A percentile compares a stretch with the other conserved stretches of the same genome.
Conservation (phyloP, 805 yeast genomes). For the Candida odintsovae region DNA sequence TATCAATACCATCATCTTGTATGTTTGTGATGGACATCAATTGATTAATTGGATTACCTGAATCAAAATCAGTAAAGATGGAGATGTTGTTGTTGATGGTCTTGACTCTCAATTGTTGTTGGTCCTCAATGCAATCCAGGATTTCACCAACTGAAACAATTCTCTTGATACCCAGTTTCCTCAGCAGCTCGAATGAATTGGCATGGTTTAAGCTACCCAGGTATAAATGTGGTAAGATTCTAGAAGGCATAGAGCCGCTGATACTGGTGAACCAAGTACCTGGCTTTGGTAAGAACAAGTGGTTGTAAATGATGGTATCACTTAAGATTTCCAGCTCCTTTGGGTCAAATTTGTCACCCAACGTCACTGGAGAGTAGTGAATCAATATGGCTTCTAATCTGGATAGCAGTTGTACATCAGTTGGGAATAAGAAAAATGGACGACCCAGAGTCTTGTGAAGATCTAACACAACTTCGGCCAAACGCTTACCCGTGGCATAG, state of each 20-base stretch:
- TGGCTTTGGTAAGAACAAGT: constrained; percentile 25
- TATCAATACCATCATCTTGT: constrained; percentile 89
- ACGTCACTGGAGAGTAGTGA: constrained; percentile 47
- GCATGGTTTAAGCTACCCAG: constrained; percentile 85
- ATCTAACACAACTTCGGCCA: constrained; percentile 61
- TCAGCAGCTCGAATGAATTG: constrained; percentile 55
- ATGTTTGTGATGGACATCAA: constrained; percentile 60
- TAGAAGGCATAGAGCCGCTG: constrained; percentile 75
- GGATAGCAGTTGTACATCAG: constrained; percentile 61
- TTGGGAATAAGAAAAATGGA: constrained; percentile 78
- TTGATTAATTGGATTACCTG: constrained; percentile 18
- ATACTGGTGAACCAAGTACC: constrained; percentile 25
- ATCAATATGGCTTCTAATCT: constrained; percentile 60
- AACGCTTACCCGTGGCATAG: constrained; percentile 52
- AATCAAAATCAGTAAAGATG: constrained; percentile 9
- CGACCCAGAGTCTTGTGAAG: constrained; percentile 61
- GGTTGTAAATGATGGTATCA: constrained; percentile 28
- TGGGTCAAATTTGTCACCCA: constrained; percentile 7
- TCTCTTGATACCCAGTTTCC: constrained; percentile 60
- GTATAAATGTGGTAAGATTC: constrained; percentile 76
- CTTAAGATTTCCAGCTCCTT: constrained; percentile 12
- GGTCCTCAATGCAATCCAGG: constrained; percentile 51
- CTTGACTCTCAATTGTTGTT: constrained; percentile 6
- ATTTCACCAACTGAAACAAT: constrained; percentile 85
- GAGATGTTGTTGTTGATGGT: constrained; percentile 19